Conservation (phyloP, 2,329 filamentous ascomycete genomes). For the Alternaria sp. region DNA sequence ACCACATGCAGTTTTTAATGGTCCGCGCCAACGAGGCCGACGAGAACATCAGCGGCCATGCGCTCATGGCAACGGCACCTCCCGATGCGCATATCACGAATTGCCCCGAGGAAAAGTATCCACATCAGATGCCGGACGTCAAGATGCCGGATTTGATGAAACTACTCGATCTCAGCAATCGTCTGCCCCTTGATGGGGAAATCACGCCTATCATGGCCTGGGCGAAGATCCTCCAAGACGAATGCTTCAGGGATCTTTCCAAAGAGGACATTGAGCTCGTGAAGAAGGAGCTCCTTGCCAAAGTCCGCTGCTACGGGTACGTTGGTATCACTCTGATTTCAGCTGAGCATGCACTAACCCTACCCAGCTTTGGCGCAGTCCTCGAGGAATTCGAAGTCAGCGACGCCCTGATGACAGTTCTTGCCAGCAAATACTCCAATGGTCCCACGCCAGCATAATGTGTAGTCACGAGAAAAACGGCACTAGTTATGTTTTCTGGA, state of each 20-base stretch:
- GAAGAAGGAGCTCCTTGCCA: constrained; percentile 74
- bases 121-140: constrained; percentile 76
- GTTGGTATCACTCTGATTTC: constrained; percentile 42
- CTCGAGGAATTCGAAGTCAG: constrained; percentile 75
- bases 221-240: constrained; percentile 72
- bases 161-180: constrained; percentile 81
- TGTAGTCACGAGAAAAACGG: constrained; percentile 11
- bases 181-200: constrained; percentile 83
- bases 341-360: constrained; percentile 8
- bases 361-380: constrained; percentile 68
- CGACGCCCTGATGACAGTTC: constrained; percentile 76
- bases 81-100: constrained; percentile 68
- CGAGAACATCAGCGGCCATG: constrained; percentile 78
- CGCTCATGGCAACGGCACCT: constrained; percentile 90
- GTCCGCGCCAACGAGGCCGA: constrained; percentile 60
- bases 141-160: constrained; percentile 78
- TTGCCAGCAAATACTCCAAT: constrained; percentile 61
- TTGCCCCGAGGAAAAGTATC: constrained; percentile 63
- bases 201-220: constrained; percentile 97
- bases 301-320: constrained; percentile 92
- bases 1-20: constrained; percentile 82
- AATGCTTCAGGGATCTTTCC: constrained; percentile 68
- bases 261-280: constrained; percentile 73
- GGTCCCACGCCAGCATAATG: constrained; percentile 20
- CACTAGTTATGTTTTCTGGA: constrained; percentile 2